Evolutionary conservation across 768 basidiomycete species (phyloP).

Genomic region (Boletus subparvulus): DNA sequence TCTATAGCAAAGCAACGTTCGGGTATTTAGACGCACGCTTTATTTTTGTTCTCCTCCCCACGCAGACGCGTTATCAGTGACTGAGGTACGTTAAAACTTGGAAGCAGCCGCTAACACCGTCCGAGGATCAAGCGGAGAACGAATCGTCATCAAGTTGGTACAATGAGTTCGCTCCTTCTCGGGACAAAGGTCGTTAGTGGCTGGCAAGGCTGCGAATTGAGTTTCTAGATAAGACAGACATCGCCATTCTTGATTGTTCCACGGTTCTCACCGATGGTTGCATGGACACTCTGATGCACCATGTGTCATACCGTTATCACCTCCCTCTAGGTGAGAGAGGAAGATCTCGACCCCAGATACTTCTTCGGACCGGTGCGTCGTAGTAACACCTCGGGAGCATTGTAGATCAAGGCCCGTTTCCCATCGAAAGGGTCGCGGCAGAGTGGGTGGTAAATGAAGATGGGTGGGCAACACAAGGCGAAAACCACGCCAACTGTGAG

Average conservation of each 20-base stretch:
- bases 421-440: slow-evolving; percentile 23
- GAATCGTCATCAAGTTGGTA: neutral
- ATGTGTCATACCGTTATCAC: slow-evolving; percentile 8
- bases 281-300: slow-evolving; percentile 6
- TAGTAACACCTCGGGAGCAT: neutral
- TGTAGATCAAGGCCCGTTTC: slow-evolving; percentile 8
- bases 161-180: neutral
- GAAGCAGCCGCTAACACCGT: neutral
- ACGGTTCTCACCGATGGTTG: slow-evolving; percentile 12
- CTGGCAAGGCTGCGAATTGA: neutral
- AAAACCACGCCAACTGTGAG: neutral
- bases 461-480: neutral
- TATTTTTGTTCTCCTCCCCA: neutral
- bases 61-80: neutral
- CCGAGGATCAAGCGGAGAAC: slow-evolving; percentile 13
- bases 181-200: neutral
- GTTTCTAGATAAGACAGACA: neutral
- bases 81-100: neutral
- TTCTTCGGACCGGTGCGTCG: slow-evolving; percentile 11
- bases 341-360: neutral
- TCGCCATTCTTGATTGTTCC: slow-evolving; percentile 4
- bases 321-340: neutral
- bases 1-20: neutral
- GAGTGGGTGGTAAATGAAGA: neutral
- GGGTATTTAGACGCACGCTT: neutral